A percentile compares a stretch with the other conserved stretches of the same genome.
Evolutionary conservation across 2,329 filamentous ascomycete genomes (phyloP).

Genomic region (Graphium sp.): DNA sequence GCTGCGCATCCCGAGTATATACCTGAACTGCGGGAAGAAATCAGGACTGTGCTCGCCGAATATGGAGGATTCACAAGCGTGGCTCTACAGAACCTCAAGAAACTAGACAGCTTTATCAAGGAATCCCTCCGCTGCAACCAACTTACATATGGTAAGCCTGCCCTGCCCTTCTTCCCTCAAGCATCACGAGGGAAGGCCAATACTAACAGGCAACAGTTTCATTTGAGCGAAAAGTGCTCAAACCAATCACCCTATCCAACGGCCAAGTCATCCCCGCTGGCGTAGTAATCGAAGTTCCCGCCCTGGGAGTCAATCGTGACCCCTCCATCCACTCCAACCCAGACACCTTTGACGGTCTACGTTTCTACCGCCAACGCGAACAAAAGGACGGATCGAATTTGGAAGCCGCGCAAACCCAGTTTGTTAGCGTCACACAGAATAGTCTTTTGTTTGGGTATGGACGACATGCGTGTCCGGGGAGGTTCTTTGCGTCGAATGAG

Average conservation of each 20-base stretch:
- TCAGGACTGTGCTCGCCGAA: constrained; percentile 17
- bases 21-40: constrained; percentile 32
- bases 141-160: constrained; percentile 13
- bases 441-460: constrained; percentile 41
- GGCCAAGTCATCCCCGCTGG: constrained; percentile 30
- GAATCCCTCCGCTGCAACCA: constrained; percentile 17
- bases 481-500: constrained; percentile 38
- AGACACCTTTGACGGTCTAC: constrained; percentile 26
- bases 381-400: constrained; percentile 15
- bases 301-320: constrained; percentile 25
- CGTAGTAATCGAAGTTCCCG: constrained; percentile 22
- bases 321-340: constrained; percentile 22
- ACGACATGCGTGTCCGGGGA: constrained; percentile 34
- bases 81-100: constrained; percentile 19
- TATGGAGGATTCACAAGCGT: constrained; percentile 15
- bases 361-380: constrained; percentile 25
- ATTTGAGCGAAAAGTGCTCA: constrained; percentile 31
- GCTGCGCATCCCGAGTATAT: constrained; percentile 30
- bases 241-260: constrained; percentile 33
- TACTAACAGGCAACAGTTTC: too few relatives aligned
- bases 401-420: constrained; percentile 17
- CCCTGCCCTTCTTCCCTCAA: background rate
- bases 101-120: constrained; percentile 22
- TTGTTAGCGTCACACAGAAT: constrained; percentile 33
- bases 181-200: too few relatives aligned